phyloP scores from a whole-genome alignment of 78 protist species.

The Dictyostelium brefeldianum region DNA sequence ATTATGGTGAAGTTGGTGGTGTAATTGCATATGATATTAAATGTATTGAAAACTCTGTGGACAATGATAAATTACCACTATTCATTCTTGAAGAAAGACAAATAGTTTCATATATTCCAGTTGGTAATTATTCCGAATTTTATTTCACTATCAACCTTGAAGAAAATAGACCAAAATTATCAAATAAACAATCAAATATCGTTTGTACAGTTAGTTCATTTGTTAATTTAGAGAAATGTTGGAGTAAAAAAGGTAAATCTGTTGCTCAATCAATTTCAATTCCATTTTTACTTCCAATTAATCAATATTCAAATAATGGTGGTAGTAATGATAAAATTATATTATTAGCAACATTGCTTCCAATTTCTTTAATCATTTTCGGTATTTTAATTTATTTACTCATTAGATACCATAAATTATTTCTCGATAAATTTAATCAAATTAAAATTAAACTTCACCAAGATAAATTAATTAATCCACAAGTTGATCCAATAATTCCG shows the following conservation, averaged over 20 bases:
- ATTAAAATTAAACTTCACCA: background rate
- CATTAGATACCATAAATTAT: background rate
- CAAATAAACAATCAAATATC: background rate
- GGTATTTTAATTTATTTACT: background rate
- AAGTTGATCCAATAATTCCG: too few relatives aligned
- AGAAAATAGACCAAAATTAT: background rate
- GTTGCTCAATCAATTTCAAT: background rate
- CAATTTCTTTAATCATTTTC: background rate
- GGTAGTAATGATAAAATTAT: background rate
- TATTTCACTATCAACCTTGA: background rate
- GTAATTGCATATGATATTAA: background rate
- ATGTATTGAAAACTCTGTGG: background rate
- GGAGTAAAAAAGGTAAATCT: conserved; percentile 18
- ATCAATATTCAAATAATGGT: background rate
- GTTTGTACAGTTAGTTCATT: background rate
- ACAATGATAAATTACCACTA: background rate
- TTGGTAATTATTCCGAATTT: background rate
- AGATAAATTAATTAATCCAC: conserved; percentile 3
- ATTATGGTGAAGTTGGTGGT: conserved; percentile 3
- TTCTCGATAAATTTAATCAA: background rate
- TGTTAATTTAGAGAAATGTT: conserved; percentile 15
- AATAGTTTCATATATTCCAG: background rate
- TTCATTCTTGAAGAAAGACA: background rate
- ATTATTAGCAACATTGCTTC: background rate
- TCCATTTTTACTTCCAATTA: background rate